Conservation (phyloP, 2,329 filamentous ascomycete species). For the Fusarium tjaetaba region DNA sequence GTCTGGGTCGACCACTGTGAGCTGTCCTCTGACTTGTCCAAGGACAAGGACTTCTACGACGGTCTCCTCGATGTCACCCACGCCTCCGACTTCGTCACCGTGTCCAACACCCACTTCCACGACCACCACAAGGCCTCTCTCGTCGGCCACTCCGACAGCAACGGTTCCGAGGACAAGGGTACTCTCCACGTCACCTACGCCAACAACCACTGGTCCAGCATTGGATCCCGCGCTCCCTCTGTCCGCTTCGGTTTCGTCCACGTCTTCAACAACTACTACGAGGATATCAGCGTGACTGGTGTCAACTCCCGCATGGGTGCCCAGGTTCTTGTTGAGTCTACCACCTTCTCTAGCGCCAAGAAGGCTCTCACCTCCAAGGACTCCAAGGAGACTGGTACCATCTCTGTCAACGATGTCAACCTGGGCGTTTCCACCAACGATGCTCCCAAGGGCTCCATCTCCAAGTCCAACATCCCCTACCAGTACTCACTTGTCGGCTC, state of each 20-base stretch:
- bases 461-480: constrained; percentile 64
- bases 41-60: constrained; percentile 77
- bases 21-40: constrained; percentile 65
- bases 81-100: constrained; percentile 68
- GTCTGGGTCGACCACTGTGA: constrained; percentile 77
- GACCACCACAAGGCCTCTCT: constrained; percentile 67
- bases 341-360: constrained; percentile 57
- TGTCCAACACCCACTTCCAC: constrained; percentile 49
- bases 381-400: constrained; percentile 54
- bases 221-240: constrained; percentile 71
- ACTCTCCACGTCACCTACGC: constrained; percentile 71
- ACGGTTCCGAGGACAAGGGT: constrained; percentile 67
- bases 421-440: constrained; percentile 51
- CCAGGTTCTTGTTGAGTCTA: constrained; percentile 68
- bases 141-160: constrained; percentile 68
- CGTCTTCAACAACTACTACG: constrained; percentile 64
- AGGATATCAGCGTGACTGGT: constrained; percentile 53
- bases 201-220: constrained; percentile 73
- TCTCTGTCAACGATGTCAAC: constrained; percentile 53
- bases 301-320: constrained; percentile 67
- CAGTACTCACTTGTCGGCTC: constrained; percentile 57
- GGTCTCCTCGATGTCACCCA: constrained; percentile 73
- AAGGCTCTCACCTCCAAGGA: constrained; percentile 52
- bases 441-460: constrained; percentile 62
- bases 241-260: constrained; percentile 74